phyloP scores from a whole-genome alignment of 208 protist species.

The Plasmodiophora brassicae region DNA sequence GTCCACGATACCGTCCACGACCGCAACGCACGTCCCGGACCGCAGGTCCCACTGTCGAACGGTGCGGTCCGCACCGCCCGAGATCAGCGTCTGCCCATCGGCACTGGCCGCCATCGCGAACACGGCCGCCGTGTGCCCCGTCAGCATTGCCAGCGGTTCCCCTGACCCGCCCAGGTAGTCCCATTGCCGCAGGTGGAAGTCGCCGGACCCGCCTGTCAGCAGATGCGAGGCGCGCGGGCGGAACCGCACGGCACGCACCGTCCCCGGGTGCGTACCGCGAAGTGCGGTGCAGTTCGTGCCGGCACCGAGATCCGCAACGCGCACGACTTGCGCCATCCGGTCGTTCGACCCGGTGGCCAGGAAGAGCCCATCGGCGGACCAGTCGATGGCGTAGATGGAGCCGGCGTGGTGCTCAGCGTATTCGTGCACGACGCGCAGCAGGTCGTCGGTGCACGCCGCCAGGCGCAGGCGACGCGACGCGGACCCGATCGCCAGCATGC shows the following conservation, averaged over 20 bases:
- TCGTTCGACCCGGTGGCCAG: not conserved
- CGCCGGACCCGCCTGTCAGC: not conserved
- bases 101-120: not conserved
- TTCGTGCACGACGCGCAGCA: not conserved
- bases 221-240: not conserved
- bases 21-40: not conserved
- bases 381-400: not conserved
- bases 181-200: not conserved
- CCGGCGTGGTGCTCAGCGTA: not conserved
- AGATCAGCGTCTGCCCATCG: not conserved
- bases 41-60: not conserved
- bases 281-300: not conserved
- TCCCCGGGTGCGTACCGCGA: not conserved
- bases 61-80: not conserved
- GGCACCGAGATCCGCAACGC: not conserved
- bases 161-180: not conserved
- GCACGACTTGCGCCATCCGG: not conserved
- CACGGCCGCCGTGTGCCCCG: not conserved
- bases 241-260: not conserved
- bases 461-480: not conserved
- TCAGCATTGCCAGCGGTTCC: not conserved
- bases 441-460: not conserved
- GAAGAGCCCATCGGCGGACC: not conserved
- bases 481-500: not conserved
- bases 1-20: not conserved